Base-by-base conservation (phyloP, 1,139 yeast genomes). In the Scheffersomyces segobiensis region DNA sequence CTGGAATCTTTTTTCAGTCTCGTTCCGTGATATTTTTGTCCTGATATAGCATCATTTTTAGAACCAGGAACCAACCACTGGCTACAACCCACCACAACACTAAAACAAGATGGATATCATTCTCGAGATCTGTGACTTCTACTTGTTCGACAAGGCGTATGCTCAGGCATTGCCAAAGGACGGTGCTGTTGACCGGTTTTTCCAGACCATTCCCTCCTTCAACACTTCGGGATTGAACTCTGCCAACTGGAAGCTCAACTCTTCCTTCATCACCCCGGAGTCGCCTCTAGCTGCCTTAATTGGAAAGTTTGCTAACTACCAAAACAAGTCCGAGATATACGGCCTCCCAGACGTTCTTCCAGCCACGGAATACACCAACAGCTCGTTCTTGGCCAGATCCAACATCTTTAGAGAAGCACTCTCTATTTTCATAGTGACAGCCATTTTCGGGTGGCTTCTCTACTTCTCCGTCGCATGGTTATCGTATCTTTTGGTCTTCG, bases 361-460 rank as follows among this genome's bases (percentile, higher is more conserved):
- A 1, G 82, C 86, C 57, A 76, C 87, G 20, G 77, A 76, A 3
- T 85, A 77, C 67, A 84, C 92, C 5, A 75, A 84, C 65, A 83
- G 80, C 22, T 90, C 97, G 0, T 64, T 87, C 39, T 76, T 95
- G 55, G 80, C 88, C 50, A 86, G 99, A 72, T 83, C 89, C 62
- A 91, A 89, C 73, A 53, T 88, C 3, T 54, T 91, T 46, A 87
- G 99, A 73, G 95, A 93, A 74, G 65, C 80, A 20, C 55, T 91
- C 18, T 82, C 96, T 17, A 78, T 95, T 55, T 87, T 89, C 65
- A 58, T 87, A n/a, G 74, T 93, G 53, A 89, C 93, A 63, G 85
- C 93, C 50, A 60, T 93, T 14, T 93, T 93, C 70, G 99, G 98
- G 50, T 87, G 95, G 89, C 56, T 87, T 18, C 77, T 93, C 55